Evolutionary conservation across 768 basidiomycete species (phyloP).

Genomic region (Termitomyces sp.): DNA sequence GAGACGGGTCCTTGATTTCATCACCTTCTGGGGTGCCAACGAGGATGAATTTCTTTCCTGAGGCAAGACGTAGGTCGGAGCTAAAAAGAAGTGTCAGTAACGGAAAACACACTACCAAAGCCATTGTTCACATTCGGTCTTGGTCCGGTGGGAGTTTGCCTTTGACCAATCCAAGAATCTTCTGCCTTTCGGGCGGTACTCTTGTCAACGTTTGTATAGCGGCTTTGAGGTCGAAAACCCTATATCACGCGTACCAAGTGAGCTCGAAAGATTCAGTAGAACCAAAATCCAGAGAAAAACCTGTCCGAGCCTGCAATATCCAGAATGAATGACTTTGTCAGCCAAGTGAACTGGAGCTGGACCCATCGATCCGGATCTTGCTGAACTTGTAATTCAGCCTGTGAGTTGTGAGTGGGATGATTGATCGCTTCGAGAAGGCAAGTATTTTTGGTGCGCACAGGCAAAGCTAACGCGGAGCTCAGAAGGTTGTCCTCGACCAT

Average conservation of each 20-base stretch:
- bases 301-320: slow-evolving; percentile 76
- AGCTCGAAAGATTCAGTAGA: not conserved
- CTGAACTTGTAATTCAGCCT: not conserved
- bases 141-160: slow-evolving; percentile 79
- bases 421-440: not conserved
- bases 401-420: not conserved
- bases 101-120: not conserved
- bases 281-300: slow-evolving; percentile 26
- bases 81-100: slow-evolving; percentile 25
- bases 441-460: not conserved
- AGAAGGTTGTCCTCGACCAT: not conserved
- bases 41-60: slow-evolving; percentile 76
- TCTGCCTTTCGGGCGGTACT: slow-evolving; percentile 82
- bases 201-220: slow-evolving; percentile 62
- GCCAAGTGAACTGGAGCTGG: slow-evolving; percentile 66
- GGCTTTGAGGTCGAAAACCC: slow-evolving; percentile 78
- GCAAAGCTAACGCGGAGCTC: not conserved
- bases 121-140: slow-evolving; percentile 43
- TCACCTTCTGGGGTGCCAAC: slow-evolving; percentile 83
- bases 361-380: slow-evolving; percentile 44
- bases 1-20: slow-evolving; percentile 77
- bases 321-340: slow-evolving; percentile 60
- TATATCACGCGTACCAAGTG: slow-evolving; percentile 22
- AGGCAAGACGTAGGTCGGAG: slow-evolving; percentile 49
- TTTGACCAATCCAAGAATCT: slow-evolving; percentile 81